Evolutionary conservation across 2,329 filamentous ascomycete genomes (phyloP).

Genomic region (Diaporthe batatas): DNA sequence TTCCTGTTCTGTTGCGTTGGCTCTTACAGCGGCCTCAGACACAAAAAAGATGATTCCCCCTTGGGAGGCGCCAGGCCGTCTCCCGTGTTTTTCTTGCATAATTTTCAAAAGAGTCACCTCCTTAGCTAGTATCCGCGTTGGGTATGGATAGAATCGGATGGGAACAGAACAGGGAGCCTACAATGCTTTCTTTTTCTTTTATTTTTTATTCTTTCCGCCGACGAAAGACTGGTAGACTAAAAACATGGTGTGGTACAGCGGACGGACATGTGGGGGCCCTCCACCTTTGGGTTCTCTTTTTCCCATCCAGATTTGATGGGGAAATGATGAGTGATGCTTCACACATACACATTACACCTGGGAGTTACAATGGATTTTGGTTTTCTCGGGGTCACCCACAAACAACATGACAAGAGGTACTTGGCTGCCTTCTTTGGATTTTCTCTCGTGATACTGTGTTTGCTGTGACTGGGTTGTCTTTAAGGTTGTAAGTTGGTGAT

Average conservation of each 20-base stretch:
- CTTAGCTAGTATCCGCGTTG: conserved; percentile 2
- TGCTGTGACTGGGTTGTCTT: conserved; percentile 10
- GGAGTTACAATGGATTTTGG: conserved; percentile 39
- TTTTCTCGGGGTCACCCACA: conserved; percentile 39
- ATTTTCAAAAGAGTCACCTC: neutral
- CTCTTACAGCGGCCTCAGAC: conserved; percentile 4
- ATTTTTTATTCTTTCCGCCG: conserved; percentile 18
- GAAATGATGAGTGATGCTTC: conserved; percentile 35
- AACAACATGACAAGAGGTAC: conserved; percentile 4
- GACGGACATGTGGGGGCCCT: conserved; percentile 1
- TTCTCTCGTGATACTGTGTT: neutral
- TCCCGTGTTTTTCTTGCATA: conserved; percentile 32
- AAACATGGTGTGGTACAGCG: conserved; percentile 27
- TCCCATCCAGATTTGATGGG: neutral
- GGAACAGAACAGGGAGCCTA: conserved; percentile 3
- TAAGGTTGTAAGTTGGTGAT: neutral
- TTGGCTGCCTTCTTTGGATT: neutral
- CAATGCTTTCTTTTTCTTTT: neutral
- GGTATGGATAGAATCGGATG: conserved; percentile 30
- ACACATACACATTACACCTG: conserved; percentile 27
- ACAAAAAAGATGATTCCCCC: conserved; percentile 39
- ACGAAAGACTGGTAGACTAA: conserved; percentile 37
- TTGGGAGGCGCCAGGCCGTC: conserved; percentile 37
- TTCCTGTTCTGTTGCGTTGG: conserved; percentile 30
- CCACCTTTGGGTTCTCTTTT: neutral